Percentiles rank a stretch among this genome's conserved stretches.
phyloP scores from a whole-genome alignment of 2,329 filamentous ascomycete genomes.

The Paecilomyces dactylethromorphus region DNA sequence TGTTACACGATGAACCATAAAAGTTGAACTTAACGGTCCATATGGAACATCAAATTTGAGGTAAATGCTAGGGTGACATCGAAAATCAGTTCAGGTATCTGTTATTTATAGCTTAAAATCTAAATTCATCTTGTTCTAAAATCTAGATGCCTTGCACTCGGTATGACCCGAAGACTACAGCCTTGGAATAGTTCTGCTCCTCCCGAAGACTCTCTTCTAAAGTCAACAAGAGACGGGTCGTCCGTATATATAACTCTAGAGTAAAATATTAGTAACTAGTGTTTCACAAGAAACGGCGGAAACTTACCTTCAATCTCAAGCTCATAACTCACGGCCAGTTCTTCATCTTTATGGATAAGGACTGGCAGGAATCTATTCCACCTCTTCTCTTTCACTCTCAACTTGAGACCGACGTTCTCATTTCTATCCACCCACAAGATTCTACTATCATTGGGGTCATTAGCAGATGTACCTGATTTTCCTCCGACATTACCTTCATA shows the following conservation, averaged over 20 bases:
- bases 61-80: not conserved
- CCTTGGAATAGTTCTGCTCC: constrained; percentile 55
- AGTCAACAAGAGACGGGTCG: constrained; percentile 56
- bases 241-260: constrained; percentile 61
- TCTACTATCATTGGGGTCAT: constrained; percentile 24
- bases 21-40: not conserved
- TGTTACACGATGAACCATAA: not conserved
- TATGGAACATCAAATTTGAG: not conserved
- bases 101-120: not conserved
- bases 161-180: constrained; percentile 42
- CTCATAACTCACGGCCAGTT: constrained; percentile 62
- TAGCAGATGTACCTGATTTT: constrained; percentile 12
- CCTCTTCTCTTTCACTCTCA: constrained; percentile 55
- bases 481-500: constrained; percentile 7
- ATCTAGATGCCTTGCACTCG: not conserved
- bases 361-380: constrained; percentile 44
- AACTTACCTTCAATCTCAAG: constrained; percentile 64
- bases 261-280: not conserved
- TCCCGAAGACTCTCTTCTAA: constrained; percentile 60
- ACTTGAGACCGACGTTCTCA: constrained; percentile 61
- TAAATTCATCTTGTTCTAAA: not conserved
- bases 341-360: constrained; percentile 53
- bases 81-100: not conserved
- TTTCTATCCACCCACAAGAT: constrained; percentile 64
- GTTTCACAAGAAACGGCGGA: not conserved